Conservation (phyloP, 352 stramenopile genomes). For the Elongisporangium senticosum region DNA sequence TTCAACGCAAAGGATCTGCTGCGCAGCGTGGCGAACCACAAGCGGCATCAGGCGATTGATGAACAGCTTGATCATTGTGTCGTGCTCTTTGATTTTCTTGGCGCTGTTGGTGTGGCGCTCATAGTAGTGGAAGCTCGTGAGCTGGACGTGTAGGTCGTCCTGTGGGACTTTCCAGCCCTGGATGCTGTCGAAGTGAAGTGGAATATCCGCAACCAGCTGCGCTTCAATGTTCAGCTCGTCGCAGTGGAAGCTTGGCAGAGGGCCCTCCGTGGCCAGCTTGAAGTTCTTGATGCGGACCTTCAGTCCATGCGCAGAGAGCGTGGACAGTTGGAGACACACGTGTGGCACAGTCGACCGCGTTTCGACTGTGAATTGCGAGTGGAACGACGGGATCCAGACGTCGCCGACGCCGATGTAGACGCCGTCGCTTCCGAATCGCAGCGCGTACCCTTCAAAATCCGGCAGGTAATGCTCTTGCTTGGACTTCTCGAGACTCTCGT, state of each 20-base stretch:
- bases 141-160: slow-evolving; percentile 55
- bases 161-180: slow-evolving; percentile 52
- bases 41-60: slow-evolving; percentile 67
- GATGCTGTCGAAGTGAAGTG: slow-evolving; percentile 55
- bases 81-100: slow-evolving; percentile 55
- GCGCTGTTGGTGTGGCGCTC: slow-evolving; percentile 50
- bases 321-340: slow-evolving; percentile 57
- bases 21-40: slow-evolving; percentile 49
- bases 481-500: slow-evolving; percentile 49
- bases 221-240: slow-evolving; percentile 76
- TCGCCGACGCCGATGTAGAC: slow-evolving; percentile 70
- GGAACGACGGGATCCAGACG: slow-evolving; percentile 68
- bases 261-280: slow-evolving; percentile 56
- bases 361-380: slow-evolving; percentile 68
- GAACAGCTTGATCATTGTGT: slow-evolving; percentile 78
- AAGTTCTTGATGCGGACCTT: slow-evolving; percentile 65
- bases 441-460: slow-evolving; percentile 47
- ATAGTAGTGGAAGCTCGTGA: slow-evolving; percentile 72
- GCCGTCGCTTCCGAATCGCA: slow-evolving; percentile 64
- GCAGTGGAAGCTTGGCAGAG: slow-evolving; percentile 64
- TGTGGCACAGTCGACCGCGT: slow-evolving; percentile 55
- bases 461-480: slow-evolving; percentile 69
- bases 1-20: slow-evolving; percentile 59
- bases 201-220: slow-evolving; percentile 57
- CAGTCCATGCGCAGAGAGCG: slow-evolving; percentile 39